Conservation (phyloP, 139 green algal species). For the Penium margaritaceum region DNA sequence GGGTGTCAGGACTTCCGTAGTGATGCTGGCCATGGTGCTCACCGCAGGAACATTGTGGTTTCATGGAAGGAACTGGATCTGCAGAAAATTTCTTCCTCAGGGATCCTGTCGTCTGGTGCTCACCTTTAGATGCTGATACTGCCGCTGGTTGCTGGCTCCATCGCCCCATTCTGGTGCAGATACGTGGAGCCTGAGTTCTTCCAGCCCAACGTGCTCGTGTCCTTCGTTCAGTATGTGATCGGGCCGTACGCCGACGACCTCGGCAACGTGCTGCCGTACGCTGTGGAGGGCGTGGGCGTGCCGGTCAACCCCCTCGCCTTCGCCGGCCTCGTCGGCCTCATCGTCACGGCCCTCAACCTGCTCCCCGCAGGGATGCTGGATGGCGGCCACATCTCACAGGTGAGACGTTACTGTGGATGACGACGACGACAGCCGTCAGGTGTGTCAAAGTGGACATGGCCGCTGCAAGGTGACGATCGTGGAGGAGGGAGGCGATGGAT, state of each 20-base stretch:
- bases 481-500: neutral
- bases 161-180: neutral
- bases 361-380: constrained; percentile 26
- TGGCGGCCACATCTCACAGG: constrained; percentile 33
- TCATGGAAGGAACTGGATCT: no score
- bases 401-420: neutral
- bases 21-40: neutral
- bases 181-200: constrained; percentile 40
- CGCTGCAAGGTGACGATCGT: neutral
- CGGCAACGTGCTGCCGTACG: constrained; percentile 41
- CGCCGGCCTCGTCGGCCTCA: constrained; percentile 26
- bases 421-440: neutral
- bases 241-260: constrained; percentile 38
- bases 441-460: neutral
- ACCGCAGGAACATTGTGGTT: neutral
- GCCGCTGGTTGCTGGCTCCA: neutral
- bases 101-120: neutral
- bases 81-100: no score
- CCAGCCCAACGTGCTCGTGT: constrained; percentile 35
- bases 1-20: neutral
- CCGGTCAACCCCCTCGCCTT: constrained; percentile 37
- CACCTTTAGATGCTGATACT: neutral
- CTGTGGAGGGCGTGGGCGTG: constrained; percentile 21
- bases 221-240: constrained; percentile 45
- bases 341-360: constrained; percentile 35